Evolutionary conservation across 1,284 basidiomycete species (phyloP).

Genomic region (Fomitopsis palustris): DNA sequence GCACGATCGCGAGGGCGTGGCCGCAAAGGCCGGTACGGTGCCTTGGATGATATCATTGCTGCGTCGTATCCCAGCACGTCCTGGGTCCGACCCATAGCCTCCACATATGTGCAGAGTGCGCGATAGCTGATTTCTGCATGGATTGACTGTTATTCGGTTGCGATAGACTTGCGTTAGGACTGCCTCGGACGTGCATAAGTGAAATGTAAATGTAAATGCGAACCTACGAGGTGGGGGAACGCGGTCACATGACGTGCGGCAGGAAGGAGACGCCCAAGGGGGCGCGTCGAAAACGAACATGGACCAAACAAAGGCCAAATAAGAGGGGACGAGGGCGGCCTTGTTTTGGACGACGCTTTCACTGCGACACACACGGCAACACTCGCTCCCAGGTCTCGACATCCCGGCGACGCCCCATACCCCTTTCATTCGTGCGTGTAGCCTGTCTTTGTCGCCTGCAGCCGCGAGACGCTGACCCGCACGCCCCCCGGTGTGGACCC

Average conservation of each 20-base stretch:
- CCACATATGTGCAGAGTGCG: too few species aligned
- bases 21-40: too few species aligned
- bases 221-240: too few species aligned
- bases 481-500: constrained; percentile 23
- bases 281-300: constrained; percentile 22
- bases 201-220: too few species aligned
- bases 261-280: background rate
- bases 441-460: background rate
- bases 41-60: too few species aligned
- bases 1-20: too few species aligned
- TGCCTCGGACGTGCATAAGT: too few species aligned
- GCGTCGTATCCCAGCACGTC: too few species aligned
- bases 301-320: constrained; percentile 32
- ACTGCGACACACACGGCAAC: constrained; percentile 12
- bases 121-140: too few species aligned
- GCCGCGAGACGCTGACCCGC: constrained; percentile 8
- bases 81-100: too few species aligned
- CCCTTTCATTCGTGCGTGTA: background rate
- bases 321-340: constrained; percentile 9
- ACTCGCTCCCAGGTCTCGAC: background rate
- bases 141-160: too few species aligned
- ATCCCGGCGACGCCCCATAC: constrained; percentile 17
- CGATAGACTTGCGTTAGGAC: too few species aligned
- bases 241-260: background rate
- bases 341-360: background rate